Evolutionary conservation across 225 moss, liverwort and hornwort genomes (phyloP), one percentile per base, ranked within the genome.

Genomic region (Takakia lepidozioides): DNA sequence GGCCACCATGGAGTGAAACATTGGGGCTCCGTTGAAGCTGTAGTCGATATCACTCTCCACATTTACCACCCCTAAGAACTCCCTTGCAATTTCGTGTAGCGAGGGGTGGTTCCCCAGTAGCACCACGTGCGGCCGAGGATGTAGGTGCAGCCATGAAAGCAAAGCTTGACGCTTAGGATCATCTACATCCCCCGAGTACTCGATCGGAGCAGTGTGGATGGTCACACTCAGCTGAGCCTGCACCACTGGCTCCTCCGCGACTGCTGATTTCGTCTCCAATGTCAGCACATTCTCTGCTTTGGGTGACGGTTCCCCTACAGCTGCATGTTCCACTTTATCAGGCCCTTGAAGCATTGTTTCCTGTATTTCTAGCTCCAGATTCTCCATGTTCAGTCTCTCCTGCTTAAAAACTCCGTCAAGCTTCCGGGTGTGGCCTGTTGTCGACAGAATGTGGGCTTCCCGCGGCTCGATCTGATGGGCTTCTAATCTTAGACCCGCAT

Each of bases 1-100:
- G 11, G 72, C 76, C 16, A 82, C 61, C 76, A 82, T 77, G 54
- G 76, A 76, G 40, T 82, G 69, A 34, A 76, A 77, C 66, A 82
- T 34, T 21, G 82, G 77, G 25, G 70, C 49, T 21, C 77, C 77
- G 8, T 66, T 69, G 60, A 60, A 67, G 63, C 70, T 70, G 55
- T 82, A 82, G 38, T 82, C 82, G 45, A 82, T 70, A 14, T 64
- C 56, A 19, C 65, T 63, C 39, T 82, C 82, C 59, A 82, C 82
- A 2, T 49, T 57, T 56, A 82, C 82, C 46, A 76, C 15, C 14
- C 77, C 77, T 4, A 73, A 24, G 35, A 82, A 82, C 26, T 82
- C 82, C 10, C 61, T 54, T 25, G 77, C 77, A 16, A 64, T 29
- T 29, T 40, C 52, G 48, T 76, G 66, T 29, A 82, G 51, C 0